A percentile compares a stretch with the other conserved stretches of the same genome.
Evolutionary conservation across 805 yeast genomes (phyloP).

Genomic region (Hagleromyces aurorensis): DNA sequence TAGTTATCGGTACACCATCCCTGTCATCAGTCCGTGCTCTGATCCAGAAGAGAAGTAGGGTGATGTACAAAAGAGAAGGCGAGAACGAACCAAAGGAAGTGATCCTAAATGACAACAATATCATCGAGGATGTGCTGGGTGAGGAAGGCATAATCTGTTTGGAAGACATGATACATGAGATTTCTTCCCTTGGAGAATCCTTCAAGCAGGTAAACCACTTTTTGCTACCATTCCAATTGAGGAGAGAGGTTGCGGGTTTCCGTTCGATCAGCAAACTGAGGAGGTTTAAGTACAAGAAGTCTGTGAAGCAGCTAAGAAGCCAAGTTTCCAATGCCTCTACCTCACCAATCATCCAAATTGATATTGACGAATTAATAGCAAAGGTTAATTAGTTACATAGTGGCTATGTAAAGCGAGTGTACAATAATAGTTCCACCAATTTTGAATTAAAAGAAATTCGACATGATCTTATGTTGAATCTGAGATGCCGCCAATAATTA

Average conservation of each 20-base stretch:
- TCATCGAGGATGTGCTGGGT: slow-evolving; percentile 65
- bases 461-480: no score
- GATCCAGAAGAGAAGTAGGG: slow-evolving; percentile 69
- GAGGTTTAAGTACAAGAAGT: slow-evolving; percentile 49
- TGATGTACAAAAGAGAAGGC: slow-evolving; percentile 31
- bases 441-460: no score
- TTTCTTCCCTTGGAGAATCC: slow-evolving; percentile 52
- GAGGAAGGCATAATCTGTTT: slow-evolving; percentile 68
- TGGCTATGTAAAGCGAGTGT: no score
- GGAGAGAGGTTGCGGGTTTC: slow-evolving; percentile 65
- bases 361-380: slow-evolving; percentile 60
- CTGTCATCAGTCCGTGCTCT: slow-evolving; percentile 61
- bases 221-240: slow-evolving; percentile 62
- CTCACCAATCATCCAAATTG: slow-evolving; percentile 61
- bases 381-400: slow-evolving; percentile 47
- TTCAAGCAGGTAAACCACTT: slow-evolving; percentile 56
- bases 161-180: slow-evolving; percentile 72
- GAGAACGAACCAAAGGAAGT: slow-evolving; percentile 34
- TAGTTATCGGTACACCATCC: slow-evolving; percentile 70
- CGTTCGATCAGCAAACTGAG: slow-evolving; percentile 64
- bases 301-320: slow-evolving; percentile 34
- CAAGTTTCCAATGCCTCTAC: slow-evolving; percentile 51
- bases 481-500: no score
- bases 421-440: no score
- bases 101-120: slow-evolving; percentile 63